Base-by-base conservation (phyloP, 768 basidiomycete species). In the Termitomyces sp. region DNA sequence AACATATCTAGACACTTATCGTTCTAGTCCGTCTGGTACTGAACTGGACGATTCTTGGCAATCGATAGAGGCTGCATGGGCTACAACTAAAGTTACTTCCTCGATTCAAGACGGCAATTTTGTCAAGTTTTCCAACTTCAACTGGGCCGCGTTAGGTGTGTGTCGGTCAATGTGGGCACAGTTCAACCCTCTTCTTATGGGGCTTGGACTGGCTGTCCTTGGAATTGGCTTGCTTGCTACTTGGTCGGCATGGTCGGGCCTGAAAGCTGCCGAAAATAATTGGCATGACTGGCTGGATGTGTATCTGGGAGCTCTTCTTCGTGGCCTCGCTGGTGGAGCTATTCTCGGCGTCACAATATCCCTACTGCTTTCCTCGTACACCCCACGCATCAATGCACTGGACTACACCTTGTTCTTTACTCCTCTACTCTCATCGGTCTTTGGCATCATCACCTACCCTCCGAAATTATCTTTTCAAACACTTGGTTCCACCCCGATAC, bases 101-200 rank as follows among this genome's bases (percentile, higher is more conserved):
- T 46, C 60, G 23, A 55, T 63, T 3, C 57, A 52, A 10, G 73
- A 76, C 35, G 67, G 67, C 39, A 69, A 72, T 25, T 65, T 77
- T 35, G 64, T 79, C 16, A 63, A 76, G 11, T 64, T 76, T 40
- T 71, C 77, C 47, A 70, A 76, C 17, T 93, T 84, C 65, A 83
- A 81, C 12, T 77, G 84, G 9, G 67, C 77, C 16, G 83, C 89
- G 5, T 78, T 94, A 34, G 72, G 78, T 1, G 80, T 79, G 2
- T 95, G 95, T 65, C 87, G 95, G 7, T 70, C 80, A 12, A 83
- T 98, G 54, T 99, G 97, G 97, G 96, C 97, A 1, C 91, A 92
- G 64, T 98, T 99, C 76, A 91, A 94, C 61, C 75, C 87, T 3
- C 64, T 81, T 1, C 75, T 91, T 14, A 98, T 98, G 79, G 69